Evolutionary conservation across 495 filamentous ascomycete genomes (phyloP).

Genomic region (Tuber magnatum): DNA sequence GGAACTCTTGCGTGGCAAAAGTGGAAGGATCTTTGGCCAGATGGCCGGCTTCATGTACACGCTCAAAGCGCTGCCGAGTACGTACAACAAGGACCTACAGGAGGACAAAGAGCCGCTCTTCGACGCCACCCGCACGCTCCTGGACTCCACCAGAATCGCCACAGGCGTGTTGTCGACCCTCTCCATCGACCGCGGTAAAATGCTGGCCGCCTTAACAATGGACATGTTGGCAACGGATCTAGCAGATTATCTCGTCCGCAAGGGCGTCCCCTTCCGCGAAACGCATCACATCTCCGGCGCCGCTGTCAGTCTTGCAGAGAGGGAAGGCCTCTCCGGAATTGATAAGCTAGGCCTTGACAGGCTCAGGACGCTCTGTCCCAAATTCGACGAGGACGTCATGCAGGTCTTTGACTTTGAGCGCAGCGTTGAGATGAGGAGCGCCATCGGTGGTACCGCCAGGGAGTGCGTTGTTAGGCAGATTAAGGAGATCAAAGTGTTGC

Average conservation of each 20-base stretch:
- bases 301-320: constrained; percentile 68
- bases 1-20: constrained; percentile 82
- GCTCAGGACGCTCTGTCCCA: constrained; percentile 62
- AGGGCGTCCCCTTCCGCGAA: constrained; percentile 76
- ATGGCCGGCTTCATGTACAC: constrained; percentile 85
- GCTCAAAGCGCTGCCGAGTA: constrained; percentile 79
- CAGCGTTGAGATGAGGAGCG: constrained; percentile 74
- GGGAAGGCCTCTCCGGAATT: constrained; percentile 59
- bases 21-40: constrained; percentile 74
- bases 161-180: constrained; percentile 45
- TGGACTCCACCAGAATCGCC: constrained; percentile 74
- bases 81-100: constrained; percentile 94
- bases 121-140: constrained; percentile 78
- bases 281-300: constrained; percentile 85
- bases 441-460: constrained; percentile 75
- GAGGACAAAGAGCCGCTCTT: constrained; percentile 84
- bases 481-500: constrained; percentile 54
- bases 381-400: constrained; percentile 69
- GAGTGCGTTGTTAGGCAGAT: constrained; percentile 72
- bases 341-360: constrained; percentile 64
- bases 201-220: constrained; percentile 68
- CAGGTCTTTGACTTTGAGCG: constrained; percentile 76
- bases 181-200: constrained; percentile 61
- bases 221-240: constrained; percentile 80
- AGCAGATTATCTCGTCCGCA: constrained; percentile 85